Conservation (phyloP, 2,329 filamentous ascomycete genomes). For the Penicillium nordicum region DNA sequence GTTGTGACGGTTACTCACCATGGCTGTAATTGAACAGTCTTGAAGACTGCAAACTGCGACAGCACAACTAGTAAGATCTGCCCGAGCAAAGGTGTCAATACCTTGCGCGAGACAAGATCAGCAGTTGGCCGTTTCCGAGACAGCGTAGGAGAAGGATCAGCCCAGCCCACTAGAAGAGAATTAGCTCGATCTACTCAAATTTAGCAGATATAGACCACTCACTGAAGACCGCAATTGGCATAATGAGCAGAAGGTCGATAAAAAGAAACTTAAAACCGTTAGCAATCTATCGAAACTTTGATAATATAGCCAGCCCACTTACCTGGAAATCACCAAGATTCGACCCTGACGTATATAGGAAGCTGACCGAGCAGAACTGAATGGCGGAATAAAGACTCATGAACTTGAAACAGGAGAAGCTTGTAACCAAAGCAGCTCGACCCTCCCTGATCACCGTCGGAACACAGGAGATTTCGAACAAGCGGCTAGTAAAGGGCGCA, state of each 20-base stretch:
- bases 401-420: constrained; percentile 99
- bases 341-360: constrained; percentile 87
- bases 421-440: constrained; percentile 90
- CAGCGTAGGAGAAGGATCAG: constrained; percentile 72
- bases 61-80: constrained; percentile 79
- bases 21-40: constrained; percentile 70
- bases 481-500: constrained; percentile 91
- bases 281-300: constrained; percentile 1
- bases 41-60: constrained; percentile 71
- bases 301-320: constrained; percentile 10
- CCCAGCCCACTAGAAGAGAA: constrained; percentile 74
- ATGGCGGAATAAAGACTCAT: constrained; percentile 99
- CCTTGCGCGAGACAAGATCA: constrained; percentile 86
- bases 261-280: constrained; percentile 66
- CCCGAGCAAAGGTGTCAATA: constrained; percentile 81
- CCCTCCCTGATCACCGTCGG: constrained; percentile 92
- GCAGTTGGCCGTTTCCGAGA: constrained; percentile 85
- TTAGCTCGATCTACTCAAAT: not conserved
- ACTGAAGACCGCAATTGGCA: constrained; percentile 95
- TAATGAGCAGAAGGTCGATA: constrained; percentile 86
- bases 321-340: constrained; percentile 95
- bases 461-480: constrained; percentile 96
- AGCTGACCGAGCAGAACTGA: constrained; percentile 95
- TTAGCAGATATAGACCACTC: constrained; percentile 30
- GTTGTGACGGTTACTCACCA: constrained; percentile 55